Evolutionary conservation across 2,329 filamentous ascomycete species (phyloP), one percentile per base, ranked within the genome.

Genomic region (Scleromitrula shiraiana): DNA sequence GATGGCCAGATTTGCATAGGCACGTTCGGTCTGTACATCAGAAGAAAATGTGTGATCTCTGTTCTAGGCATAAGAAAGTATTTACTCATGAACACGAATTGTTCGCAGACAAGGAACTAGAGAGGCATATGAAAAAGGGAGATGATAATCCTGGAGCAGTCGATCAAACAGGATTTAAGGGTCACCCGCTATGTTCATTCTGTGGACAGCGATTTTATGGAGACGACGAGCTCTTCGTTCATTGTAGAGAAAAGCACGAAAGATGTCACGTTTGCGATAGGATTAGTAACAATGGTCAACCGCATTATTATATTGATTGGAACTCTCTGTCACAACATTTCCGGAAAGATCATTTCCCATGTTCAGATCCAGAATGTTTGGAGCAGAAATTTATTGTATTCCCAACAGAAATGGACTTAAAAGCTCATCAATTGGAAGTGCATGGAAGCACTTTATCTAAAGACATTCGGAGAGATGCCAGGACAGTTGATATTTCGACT

Each of bases 341-440:
- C 64, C 77, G 78, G 53, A 83, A 83, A 56, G 89, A 93, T 49
- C 93, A 98, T 65, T 95, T 83, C 62, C 70, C 90, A 0, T 98
- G 93, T 62, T 67, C 78, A 6, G 89, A 98, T 59, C 75, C 77
- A 46, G 90, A 95, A 62, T 98, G 93, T 61, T 65, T 93, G 62
- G 93, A 97, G 59, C 95, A 95, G 77, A 97, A 96, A 64, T 96
- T 97, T 63, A 85, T 97, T 24, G 93, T 97, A 0, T 98, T 98
- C 58, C 88, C 88, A 47, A 90, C 89, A 0, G 88, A 96, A 61
- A 82, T 98, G 73, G 93, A 98, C 61, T 70, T 98, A 39, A 95
- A 97, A 65, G 93, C 85, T 3, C 93, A 98, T 67, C 88, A 95
- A 64, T 69, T 98, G 8, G 83, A 85, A 58, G 78, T 83, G 46